phyloP scores from a whole-genome alignment of 495 filamentous ascomycete genomes.

The Lepidopterella palustris region DNA sequence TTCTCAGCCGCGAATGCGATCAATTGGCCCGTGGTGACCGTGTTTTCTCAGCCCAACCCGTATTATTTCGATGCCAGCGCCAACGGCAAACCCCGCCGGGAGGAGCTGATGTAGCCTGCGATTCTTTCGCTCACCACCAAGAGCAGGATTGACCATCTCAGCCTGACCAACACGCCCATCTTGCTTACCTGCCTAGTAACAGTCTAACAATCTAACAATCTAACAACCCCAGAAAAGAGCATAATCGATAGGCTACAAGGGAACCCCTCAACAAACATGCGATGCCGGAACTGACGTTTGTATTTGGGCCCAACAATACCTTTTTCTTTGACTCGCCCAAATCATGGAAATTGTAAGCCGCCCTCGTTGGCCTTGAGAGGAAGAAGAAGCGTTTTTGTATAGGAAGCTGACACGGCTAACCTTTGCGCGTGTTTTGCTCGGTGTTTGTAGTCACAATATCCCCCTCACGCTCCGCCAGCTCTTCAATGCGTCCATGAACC shows the following conservation, averaged over 20 bases:
- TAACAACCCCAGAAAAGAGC: no score
- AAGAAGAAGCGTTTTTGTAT: background rate
- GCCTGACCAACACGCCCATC: no score
- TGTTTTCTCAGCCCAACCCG: background rate
- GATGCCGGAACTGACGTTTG: conserved; percentile 25
- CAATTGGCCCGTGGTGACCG: background rate
- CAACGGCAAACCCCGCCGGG: background rate
- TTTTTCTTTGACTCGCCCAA: conserved; percentile 31
- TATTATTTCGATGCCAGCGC: background rate
- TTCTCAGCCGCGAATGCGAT: background rate
- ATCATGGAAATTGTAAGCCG: conserved; percentile 29
- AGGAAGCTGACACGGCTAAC: background rate
- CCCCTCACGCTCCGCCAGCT: conserved; percentile 23
- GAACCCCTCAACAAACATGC: conserved; percentile 8
- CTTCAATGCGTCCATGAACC: conserved; percentile 25
- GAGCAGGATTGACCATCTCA: no score
- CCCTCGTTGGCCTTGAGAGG: background rate
- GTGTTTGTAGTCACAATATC: conserved; percentile 27
- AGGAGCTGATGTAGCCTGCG: no score
- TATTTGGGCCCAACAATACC: conserved; percentile 28
- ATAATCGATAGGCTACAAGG: no score
- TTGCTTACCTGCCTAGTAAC: no score
- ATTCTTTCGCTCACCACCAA: no score
- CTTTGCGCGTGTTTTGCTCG: no score
- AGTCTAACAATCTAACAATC: no score